phyloP scores from a whole-genome alignment of 768 basidiomycete species.

The Hericium rajendrae region DNA sequence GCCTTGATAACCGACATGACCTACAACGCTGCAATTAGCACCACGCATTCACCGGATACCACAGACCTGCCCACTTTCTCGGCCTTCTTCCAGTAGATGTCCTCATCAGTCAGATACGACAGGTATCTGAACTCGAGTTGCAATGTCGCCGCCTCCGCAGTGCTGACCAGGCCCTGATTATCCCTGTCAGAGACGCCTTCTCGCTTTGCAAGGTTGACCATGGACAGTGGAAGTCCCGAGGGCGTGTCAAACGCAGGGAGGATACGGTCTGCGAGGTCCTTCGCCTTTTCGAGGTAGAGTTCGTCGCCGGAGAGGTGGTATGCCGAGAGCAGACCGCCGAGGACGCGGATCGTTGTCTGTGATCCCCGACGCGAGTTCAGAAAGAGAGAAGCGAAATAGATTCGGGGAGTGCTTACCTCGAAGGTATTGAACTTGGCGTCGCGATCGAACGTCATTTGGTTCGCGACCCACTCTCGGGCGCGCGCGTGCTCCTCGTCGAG shows the following conservation, averaged over 20 bases:
- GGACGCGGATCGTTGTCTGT: constrained; percentile 84
- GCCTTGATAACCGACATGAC: constrained; percentile 64
- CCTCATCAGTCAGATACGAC: constrained; percentile 66
- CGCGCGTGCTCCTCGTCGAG: constrained; percentile 69
- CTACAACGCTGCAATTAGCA: constrained; percentile 19
- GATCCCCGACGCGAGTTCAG: background rate
- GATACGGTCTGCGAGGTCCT: constrained; percentile 80
- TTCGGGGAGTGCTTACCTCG: constrained; percentile 49
- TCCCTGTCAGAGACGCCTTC: constrained; percentile 52
- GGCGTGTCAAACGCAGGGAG: constrained; percentile 75
- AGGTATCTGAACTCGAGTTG: constrained; percentile 90
- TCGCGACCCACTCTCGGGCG: constrained; percentile 69
- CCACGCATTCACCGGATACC: background rate
- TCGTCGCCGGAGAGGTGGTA: constrained; percentile 68
- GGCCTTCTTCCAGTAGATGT: constrained; percentile 70
- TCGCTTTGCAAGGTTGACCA: constrained; percentile 59
- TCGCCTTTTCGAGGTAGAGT: constrained; percentile 66
- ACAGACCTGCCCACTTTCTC: constrained; percentile 42
- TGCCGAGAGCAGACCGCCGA: constrained; percentile 85
- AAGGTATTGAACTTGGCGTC: constrained; percentile 82
- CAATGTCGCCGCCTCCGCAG: constrained; percentile 81
- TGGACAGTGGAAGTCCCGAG: constrained; percentile 72
- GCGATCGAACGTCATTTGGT: constrained; percentile 61
- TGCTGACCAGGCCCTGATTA: constrained; percentile 55
- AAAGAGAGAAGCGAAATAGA: background rate